These are phyloP conservation scores for Lodderomyces theae DNA, from an alignment of 1,139 yeast species.

Conservation along the genomic window DNA sequence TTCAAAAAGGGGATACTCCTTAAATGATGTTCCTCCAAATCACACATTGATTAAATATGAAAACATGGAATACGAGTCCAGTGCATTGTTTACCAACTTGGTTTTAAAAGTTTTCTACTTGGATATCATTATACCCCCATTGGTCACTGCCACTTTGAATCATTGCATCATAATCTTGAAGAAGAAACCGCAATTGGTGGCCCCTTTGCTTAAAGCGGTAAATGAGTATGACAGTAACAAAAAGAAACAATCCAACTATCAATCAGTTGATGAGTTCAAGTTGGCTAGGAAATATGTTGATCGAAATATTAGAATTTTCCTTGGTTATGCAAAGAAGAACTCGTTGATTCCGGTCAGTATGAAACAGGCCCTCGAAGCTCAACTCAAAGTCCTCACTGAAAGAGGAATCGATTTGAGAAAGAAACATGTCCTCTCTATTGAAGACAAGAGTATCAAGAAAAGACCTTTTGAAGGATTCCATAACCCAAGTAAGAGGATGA, in stretches of 20 bases:
- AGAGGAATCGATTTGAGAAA: conserved; percentile 44
- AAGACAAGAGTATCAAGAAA: conserved; percentile 34
- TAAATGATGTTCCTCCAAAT: conserved; percentile 55
- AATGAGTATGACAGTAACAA: conserved; percentile 36
- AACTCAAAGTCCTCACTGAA: conserved; percentile 28
- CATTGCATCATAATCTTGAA: conserved; percentile 53
- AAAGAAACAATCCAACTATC: conserved; percentile 46
- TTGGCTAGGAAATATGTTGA: conserved; percentile 42
- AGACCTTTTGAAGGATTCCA: conserved; percentile 40
- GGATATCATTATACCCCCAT: conserved; percentile 54
- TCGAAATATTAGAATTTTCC: conserved; percentile 35
- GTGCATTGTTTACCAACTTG: conserved; percentile 68
- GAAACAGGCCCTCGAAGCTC: conserved; percentile 29
- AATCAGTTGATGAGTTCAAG: conserved; percentile 42
- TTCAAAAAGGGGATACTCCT: conserved; percentile 38
- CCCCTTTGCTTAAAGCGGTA: conserved; percentile 40
- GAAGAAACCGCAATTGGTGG: conserved; percentile 54
- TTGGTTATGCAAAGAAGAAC: conserved; percentile 35
- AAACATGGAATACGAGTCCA: conserved; percentile 68
- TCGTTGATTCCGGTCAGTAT: conserved; percentile 39
- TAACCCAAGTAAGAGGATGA: conserved; percentile 30
- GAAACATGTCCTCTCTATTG: conserved; percentile 33
- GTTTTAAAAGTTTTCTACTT: conserved; percentile 55
- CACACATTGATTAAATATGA: conserved; percentile 66
- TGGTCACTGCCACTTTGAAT: conserved; percentile 55